Evolutionary conservation across 805 yeast species (phyloP).

Genomic region (Martiniozyma abietophila): DNA sequence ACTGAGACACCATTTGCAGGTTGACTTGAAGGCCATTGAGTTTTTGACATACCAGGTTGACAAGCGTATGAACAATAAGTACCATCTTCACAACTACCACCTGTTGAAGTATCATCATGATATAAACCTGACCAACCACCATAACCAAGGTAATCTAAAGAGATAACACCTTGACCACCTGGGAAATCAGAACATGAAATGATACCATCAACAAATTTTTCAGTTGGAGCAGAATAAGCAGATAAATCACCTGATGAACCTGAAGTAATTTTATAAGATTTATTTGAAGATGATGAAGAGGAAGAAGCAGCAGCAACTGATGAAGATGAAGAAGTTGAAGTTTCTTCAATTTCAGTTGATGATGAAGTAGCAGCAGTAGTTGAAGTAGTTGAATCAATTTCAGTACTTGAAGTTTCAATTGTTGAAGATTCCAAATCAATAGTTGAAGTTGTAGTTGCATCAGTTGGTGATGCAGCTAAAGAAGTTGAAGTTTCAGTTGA

Average conservation of each 20-base stretch:
- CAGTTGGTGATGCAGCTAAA: constrained; percentile 17
- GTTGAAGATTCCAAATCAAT: no score
- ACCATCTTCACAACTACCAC: constrained; percentile 72
- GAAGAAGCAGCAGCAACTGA: constrained; percentile 23
- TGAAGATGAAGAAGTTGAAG: constrained; percentile 22
- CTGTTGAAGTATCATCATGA: constrained; percentile 33
- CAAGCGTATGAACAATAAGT: constrained; percentile 96
- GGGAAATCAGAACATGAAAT: constrained; percentile 64
- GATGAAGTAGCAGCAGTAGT: constrained; percentile 14
- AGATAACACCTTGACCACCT: constrained; percentile 73
- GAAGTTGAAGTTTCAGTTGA: constrained; percentile 17
- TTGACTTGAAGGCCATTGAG: constrained; percentile 91
- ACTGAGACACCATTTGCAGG: constrained; percentile 84
- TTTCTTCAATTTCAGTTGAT: constrained; percentile 15
- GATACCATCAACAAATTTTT: constrained; percentile 63
- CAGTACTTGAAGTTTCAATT: constrained; percentile 10
- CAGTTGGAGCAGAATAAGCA: constrained; percentile 21
- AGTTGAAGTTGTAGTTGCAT: constrained; percentile 22
- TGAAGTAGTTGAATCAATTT: constrained; percentile 17
- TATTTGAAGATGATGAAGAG: constrained; percentile 25
- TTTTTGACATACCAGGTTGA: constrained; percentile 97
- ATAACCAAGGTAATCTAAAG: constrained; percentile 59
- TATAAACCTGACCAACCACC: constrained; percentile 65
- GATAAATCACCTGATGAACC: constrained; percentile 16
- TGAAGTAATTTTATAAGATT: constrained; percentile 18